phyloP scores from a whole-genome alignment of 2,329 filamentous ascomycete genomes.

The Fusarium sp. region DNA sequence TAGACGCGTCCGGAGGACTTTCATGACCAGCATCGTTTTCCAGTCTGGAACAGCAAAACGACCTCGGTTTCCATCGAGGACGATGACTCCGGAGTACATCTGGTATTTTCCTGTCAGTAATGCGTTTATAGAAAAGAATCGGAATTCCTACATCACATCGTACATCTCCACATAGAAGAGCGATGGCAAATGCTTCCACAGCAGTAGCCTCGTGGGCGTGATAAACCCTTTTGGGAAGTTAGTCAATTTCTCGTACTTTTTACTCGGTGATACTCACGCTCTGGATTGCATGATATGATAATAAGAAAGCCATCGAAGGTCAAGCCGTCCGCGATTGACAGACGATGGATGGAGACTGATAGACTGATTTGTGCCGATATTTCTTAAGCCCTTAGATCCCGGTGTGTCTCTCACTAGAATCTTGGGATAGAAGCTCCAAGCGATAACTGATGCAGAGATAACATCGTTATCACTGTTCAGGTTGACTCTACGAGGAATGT shows the following conservation, averaged over 20 bases:
- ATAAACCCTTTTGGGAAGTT: constrained; percentile 69
- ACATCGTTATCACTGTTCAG: constrained; percentile 83
- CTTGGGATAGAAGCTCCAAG: constrained; percentile 96
- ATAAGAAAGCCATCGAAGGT: constrained; percentile 87
- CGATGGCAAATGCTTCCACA: constrained; percentile 84
- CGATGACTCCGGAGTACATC: constrained; percentile 88
- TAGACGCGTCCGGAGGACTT: constrained; percentile 78
- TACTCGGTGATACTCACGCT: constrained; percentile 64
- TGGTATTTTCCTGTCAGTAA: constrained; percentile 51
- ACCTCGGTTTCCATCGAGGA: constrained; percentile 88
- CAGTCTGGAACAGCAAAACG: constrained; percentile 88
- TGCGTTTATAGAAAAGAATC: background rate
- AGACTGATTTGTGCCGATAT: constrained; percentile 91
- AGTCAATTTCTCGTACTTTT: constrained; percentile 10
- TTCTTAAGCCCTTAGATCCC: constrained; percentile 82
- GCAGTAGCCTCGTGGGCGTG: constrained; percentile 92
- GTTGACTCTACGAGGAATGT: constrained; percentile 81
- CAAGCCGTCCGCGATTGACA: constrained; percentile 80
- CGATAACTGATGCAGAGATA: constrained; percentile 83
- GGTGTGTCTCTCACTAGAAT: constrained; percentile 81
- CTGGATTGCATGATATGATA: constrained; percentile 98
- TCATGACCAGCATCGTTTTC: constrained; percentile 92
- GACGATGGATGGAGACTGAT: constrained; percentile 90
- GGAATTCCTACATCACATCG: constrained; percentile 77
- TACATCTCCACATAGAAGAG: constrained; percentile 87